Conservation (phyloP, 1,139 yeast genomes). For the Yamadazyma songkhlaensis region DNA sequence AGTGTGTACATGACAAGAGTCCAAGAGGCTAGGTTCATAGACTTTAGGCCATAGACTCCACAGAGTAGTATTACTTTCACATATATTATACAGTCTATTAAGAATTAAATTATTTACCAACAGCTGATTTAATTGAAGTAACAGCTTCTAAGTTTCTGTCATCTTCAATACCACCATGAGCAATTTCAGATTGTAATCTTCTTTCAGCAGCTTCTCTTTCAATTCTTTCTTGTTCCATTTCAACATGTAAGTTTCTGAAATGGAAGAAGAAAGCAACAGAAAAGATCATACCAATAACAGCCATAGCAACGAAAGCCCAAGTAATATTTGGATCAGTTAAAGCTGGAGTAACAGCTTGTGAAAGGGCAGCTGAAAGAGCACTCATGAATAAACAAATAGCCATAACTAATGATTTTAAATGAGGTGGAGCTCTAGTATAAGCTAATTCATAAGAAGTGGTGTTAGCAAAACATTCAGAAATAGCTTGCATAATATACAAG, state of each 20-base stretch:
- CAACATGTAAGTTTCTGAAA: conserved; percentile 52
- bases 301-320: conserved; percentile 19
- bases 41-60: no score
- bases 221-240: conserved; percentile 45
- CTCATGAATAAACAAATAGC: conserved; percentile 60
- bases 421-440: conserved; percentile 64
- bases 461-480: conserved; percentile 67
- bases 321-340: conserved; percentile 18
- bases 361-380: conserved; percentile 59
- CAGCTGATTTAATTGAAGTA: conserved; percentile 16
- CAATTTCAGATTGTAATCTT: conserved; percentile 4
- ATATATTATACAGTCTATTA: not conserved
- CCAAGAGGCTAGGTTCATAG: no score
- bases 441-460: conserved; percentile 71
- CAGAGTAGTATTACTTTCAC: no score
- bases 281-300: conserved; percentile 23
- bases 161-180: conserved; percentile 15
- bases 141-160: conserved; percentile 15
- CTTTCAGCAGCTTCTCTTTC: conserved; percentile 23
- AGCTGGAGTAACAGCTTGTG: conserved; percentile 55
- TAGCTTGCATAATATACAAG: conserved; percentile 55
- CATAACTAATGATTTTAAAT: conserved; percentile 67
- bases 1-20: no score
- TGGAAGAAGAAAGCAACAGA: conserved; percentile 43
- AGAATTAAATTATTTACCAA: conserved; percentile 11